These are phyloP conservation scores for Saprolegnia parasitica DNA, from an alignment of 352 stramenopile species.

Conservation along the genomic window DNA sequence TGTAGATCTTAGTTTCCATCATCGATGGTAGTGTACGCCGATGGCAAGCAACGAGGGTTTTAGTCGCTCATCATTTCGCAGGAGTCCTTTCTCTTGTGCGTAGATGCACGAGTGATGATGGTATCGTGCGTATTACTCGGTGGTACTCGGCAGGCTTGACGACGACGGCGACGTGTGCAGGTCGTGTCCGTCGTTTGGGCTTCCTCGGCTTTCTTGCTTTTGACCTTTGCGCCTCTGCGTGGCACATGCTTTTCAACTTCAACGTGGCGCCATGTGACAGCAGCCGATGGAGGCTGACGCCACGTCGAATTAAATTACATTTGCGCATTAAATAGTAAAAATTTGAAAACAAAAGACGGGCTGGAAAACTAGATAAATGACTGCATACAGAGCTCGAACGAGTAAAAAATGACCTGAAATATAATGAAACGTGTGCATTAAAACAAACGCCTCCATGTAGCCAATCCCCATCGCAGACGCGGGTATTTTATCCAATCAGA, in stretches of 20 bases:
- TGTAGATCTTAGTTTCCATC: too few relatives aligned
- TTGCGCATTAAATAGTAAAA: neutral
- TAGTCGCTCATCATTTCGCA: too few relatives aligned
- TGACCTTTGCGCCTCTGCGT: neutral
- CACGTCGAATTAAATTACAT: neutral
- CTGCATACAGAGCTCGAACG: too few relatives aligned
- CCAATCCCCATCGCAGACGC: neutral
- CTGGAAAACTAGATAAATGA: neutral
- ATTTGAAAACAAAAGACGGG: neutral
- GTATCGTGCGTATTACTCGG: neutral
- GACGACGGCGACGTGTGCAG: neutral
- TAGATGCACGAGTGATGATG: neutral
- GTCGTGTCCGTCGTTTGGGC: neutral
- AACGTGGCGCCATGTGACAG: constrained; percentile 4
- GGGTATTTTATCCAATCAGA: constrained; percentile 1
- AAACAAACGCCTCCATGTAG: neutral
- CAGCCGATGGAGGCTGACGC: neutral
- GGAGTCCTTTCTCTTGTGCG: too few relatives aligned
- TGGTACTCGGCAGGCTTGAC: neutral
- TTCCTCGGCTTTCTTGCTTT: constrained; percentile 8
- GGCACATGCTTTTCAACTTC: constrained; percentile 1
- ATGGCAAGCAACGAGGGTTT: too few relatives aligned
- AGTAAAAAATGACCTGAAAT: too few relatives aligned
- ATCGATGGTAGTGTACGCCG: too few relatives aligned
- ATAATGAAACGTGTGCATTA: neutral